phyloP scores from a whole-genome alignment of 2,329 filamentous ascomycete genomes.

The Scortechinia acanthostroma region DNA sequence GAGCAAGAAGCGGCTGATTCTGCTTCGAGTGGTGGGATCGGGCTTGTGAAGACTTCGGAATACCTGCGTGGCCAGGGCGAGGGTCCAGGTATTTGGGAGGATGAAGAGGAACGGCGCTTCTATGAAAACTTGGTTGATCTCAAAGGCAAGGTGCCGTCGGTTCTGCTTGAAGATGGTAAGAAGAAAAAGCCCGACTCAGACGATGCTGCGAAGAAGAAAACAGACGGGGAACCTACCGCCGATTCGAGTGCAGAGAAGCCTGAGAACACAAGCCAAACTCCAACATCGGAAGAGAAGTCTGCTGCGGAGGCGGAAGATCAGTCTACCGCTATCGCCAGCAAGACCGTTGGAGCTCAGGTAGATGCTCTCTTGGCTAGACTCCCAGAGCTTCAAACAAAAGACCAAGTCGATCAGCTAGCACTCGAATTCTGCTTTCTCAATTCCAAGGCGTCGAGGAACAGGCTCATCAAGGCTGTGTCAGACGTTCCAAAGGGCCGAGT shows the following conservation, averaged over 20 bases:
- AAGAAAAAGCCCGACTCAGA: slow-evolving; percentile 92
- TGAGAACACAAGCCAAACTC: not conserved
- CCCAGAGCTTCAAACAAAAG: slow-evolving; percentile 87
- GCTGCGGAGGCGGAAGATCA: slow-evolving; percentile 63
- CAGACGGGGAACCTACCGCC: slow-evolving; percentile 40
- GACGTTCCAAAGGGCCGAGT: slow-evolving; percentile 91
- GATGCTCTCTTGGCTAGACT: slow-evolving; percentile 80
- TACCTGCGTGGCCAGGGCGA: slow-evolving; percentile 86
- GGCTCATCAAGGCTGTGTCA: slow-evolving; percentile 83
- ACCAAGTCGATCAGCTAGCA: slow-evolving; percentile 82
- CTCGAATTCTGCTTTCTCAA: slow-evolving; percentile 98
- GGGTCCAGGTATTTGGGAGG: slow-evolving; percentile 93
- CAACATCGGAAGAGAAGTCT: not conserved
- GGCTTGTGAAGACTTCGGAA: slow-evolving; percentile 86
- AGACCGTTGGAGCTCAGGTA: slow-evolving; percentile 93
- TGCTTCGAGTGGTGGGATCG: slow-evolving; percentile 70
- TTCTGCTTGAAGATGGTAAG: slow-evolving; percentile 81
- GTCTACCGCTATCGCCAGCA: slow-evolving; percentile 92
- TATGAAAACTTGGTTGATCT: slow-evolving; percentile 95
- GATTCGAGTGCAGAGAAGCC: slow-evolving; percentile 37
- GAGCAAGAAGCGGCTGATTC: slow-evolving; percentile 69
- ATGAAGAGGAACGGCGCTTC: slow-evolving; percentile 94
- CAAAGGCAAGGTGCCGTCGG: slow-evolving; percentile 89
- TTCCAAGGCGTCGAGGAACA: slow-evolving; percentile 93
- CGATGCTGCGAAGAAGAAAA: slow-evolving; percentile 69